Evolutionary conservation across 768 basidiomycete genomes (phyloP).

Genomic region (Russula brevipes): DNA sequence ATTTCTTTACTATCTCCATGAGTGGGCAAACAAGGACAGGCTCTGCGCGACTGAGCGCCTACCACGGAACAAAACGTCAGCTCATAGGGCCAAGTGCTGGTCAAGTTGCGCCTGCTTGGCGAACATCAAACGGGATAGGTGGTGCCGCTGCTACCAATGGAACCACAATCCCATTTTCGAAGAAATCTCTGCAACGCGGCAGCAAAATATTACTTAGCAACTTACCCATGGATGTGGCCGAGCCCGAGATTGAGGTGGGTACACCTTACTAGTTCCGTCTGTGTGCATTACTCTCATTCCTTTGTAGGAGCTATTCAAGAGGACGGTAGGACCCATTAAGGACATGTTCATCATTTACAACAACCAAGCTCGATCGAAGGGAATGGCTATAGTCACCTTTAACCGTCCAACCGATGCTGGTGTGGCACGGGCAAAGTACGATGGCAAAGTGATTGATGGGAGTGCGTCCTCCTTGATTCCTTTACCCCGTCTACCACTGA

Average conservation of each 20-base stretch:
- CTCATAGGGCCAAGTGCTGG: conserved; percentile 20
- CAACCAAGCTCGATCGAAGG: conserved; percentile 67
- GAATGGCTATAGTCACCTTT: conserved; percentile 73
- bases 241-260: conserved; percentile 22
- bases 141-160: conserved; percentile 12
- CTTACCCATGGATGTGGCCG: conserved; percentile 25
- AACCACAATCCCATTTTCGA: neutral
- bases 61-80: conserved; percentile 24
- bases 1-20: conserved; percentile 9
- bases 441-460: conserved; percentile 73
- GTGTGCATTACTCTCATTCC: conserved; percentile 5
- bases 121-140: neutral
- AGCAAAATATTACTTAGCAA: conserved; percentile 25
- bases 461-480: conserved; percentile 33
- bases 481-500: neutral
- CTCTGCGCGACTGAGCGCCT: conserved; percentile 18
- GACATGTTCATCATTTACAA: conserved; percentile 72
- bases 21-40: conserved; percentile 16
- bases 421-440: conserved; percentile 60
- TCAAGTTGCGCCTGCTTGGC: conserved; percentile 24
- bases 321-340: conserved; percentile 69
- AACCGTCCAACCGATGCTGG: conserved; percentile 58
- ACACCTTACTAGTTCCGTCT: neutral
- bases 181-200: conserved; percentile 18
- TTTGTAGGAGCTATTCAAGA: conserved; percentile 63